phyloP scores from a whole-genome alignment of 306 rosid species.

The Coriaria nepalensis region DNA sequence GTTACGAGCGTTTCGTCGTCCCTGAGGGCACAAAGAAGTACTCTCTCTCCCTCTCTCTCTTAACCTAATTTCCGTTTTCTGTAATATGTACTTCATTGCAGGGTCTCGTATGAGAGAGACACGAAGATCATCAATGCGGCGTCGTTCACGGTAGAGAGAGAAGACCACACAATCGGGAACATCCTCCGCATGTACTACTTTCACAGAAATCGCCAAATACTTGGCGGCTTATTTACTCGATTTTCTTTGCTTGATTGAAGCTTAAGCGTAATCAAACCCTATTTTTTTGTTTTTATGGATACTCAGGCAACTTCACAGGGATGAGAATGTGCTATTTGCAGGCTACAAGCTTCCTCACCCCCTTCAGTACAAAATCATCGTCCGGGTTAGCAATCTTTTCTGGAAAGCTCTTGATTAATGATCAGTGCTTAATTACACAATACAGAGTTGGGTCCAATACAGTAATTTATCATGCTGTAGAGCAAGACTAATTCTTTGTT shows the following conservation, averaged over 20 bases:
- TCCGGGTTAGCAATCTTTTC: conserved; percentile 43
- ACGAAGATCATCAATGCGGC: conserved; percentile 89
- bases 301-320: conserved; percentile 77
- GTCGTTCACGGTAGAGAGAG: conserved; percentile 72
- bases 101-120: conserved; percentile 94
- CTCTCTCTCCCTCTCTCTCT: not conserved
- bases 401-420: not conserved
- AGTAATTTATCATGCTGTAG: too few relatives aligned
- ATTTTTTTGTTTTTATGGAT: not conserved
- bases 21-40: conserved; percentile 93
- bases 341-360: conserved; percentile 97
- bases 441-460: too few relatives aligned
- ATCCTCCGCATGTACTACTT: conserved; percentile 64
- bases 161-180: conserved; percentile 84
- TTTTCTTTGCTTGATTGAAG: not conserved
- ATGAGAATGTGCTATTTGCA: conserved; percentile 68
- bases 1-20: conserved; percentile 89
- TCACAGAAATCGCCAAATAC: not conserved
- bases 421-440: too few relatives aligned
- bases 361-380: conserved; percentile 73
- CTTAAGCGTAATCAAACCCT: not conserved
- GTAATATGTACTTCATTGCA: conserved; percentile 3
- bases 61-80: not conserved
- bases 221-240: not conserved
- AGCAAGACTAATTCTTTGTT: too few relatives aligned